Percentiles rank a stretch among this genome's conserved stretches.
phyloP scores from a whole-genome alignment of 2,329 filamentous ascomycete species.

The Pyricularia pennisetigena region DNA sequence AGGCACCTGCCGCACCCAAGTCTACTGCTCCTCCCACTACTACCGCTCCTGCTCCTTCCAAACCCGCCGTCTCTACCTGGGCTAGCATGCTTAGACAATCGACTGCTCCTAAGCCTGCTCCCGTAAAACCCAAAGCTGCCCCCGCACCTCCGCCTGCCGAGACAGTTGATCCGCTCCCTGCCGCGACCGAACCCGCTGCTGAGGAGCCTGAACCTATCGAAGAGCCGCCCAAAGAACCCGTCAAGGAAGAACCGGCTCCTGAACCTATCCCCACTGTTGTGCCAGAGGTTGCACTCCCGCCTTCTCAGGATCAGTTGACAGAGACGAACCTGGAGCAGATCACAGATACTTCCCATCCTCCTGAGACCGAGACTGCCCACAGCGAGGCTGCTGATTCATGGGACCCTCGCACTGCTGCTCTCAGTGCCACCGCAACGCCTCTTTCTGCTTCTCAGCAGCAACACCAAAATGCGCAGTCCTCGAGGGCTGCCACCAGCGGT shows the following conservation, averaged over 20 bases:
- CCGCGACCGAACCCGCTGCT: slow-evolving; percentile 27
- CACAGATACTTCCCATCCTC: slow-evolving; percentile 68
- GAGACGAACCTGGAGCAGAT: slow-evolving; percentile 89
- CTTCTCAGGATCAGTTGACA: slow-evolving; percentile 75
- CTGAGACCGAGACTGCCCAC: slow-evolving; percentile 71
- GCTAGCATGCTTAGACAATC: slow-evolving; percentile 64
- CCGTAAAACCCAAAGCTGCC: slow-evolving; percentile 43
- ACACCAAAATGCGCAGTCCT: slow-evolving; percentile 48
- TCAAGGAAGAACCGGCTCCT: slow-evolving; percentile 18
- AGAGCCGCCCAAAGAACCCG: slow-evolving; percentile 20
- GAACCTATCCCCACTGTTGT: slow-evolving; percentile 24
- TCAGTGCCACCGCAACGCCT: slow-evolving; percentile 56
- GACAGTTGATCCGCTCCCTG: slow-evolving; percentile 32
- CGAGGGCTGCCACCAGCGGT: slow-evolving; percentile 56
- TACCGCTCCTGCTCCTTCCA: slow-evolving; percentile 24
- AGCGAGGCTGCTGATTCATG: slow-evolving; percentile 84
- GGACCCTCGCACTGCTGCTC: slow-evolving; percentile 55
- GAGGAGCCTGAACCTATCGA: slow-evolving; percentile 24
- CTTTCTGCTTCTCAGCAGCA: slow-evolving; percentile 54
- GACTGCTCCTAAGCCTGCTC: slow-evolving; percentile 41
- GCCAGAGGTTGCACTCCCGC: slow-evolving; percentile 47
- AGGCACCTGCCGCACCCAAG: slow-evolving; percentile 21
- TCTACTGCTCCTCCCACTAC: slow-evolving; percentile 23
- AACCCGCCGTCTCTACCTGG: slow-evolving; percentile 45
- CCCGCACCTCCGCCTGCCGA: slow-evolving; percentile 35